Evolutionary conservation across 805 yeast species (phyloP), one percentile per base, ranked within the genome.

Genomic region (Candida peoriensis): DNA sequence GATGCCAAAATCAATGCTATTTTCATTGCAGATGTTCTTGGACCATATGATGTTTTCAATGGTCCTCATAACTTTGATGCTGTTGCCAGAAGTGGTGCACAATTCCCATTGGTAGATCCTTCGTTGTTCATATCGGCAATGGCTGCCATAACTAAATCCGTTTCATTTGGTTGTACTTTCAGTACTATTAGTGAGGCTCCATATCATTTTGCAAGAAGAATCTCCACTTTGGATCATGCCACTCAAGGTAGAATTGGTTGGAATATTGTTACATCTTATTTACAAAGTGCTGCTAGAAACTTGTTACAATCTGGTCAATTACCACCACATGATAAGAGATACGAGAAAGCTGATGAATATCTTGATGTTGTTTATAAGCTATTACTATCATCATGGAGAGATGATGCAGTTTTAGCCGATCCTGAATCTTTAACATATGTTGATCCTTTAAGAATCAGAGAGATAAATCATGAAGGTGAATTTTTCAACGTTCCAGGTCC

Each of bases 171-270:
- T n/a, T 41, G 64, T 27, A 65, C 70, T 3, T 60, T 60, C 31
- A 52, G 63, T 23, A 65, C 70, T 8, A 57, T 66, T 13, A 59
- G 63, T 39, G 71, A 65, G 30, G 58, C 55, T 13, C 70, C 70
- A 1, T 64, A 61, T 34, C 61, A 54, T 37, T 55, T 64, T 14
- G 57, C 67, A 11, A 52, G 69, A 46, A 49, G 66, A 33, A 41
- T 64, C 23, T 62, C 66, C 4, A 57, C 71, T 1, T 49, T 64
- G 30, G 70, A 65, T 38, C 68, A 64, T 33, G 49, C 64, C 33
- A 58, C 68, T 4, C 50, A 55, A 16, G 70, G 71, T 14, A 52
- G 70, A 43, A 43, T 65, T 33, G 70, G 70, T 20, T 65, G 71
- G 71, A 65, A 66, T 39, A 54, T 65, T 8, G 71, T 65, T 13